Evolutionary conservation across 441 rosid species (phyloP).

Genomic region (Codiaeum variegatum): DNA sequence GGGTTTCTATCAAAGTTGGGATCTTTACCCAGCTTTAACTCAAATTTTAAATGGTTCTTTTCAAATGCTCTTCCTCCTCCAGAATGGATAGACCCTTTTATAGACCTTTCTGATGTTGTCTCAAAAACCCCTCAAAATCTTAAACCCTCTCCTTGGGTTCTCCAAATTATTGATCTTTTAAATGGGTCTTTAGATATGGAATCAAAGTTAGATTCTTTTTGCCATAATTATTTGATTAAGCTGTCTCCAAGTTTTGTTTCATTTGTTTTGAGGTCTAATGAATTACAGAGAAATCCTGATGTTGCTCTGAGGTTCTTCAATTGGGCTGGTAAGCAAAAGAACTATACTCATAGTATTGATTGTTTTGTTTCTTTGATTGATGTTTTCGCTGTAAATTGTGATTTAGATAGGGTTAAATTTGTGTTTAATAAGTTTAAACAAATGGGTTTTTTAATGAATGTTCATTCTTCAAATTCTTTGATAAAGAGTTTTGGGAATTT

Average conservation of each 20-base stretch:
- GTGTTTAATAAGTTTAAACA: slow-evolving; percentile 37
- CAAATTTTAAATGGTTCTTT: slow-evolving; percentile 36
- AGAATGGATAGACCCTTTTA: slow-evolving; percentile 77
- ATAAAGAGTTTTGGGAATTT: slow-evolving; percentile 60
- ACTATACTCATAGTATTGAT: slow-evolving; percentile 56
- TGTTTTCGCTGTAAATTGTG: slow-evolving; percentile 44
- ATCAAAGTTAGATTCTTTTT: slow-evolving; percentile 48
- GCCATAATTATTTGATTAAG: slow-evolving; percentile 52
- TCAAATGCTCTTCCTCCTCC: slow-evolving; percentile 56
- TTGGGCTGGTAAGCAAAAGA: slow-evolving; percentile 72
- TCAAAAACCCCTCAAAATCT: slow-evolving; percentile 32
- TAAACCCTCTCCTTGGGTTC: slow-evolving; percentile 70
- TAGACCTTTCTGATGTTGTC: slow-evolving; percentile 60
- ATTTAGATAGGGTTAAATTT: slow-evolving; percentile 41
- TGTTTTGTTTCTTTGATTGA: slow-evolving; percentile 63
- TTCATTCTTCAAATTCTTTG: slow-evolving; percentile 39
- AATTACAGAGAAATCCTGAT: slow-evolving; percentile 36
- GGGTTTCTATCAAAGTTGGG: slow-evolving; percentile 21
- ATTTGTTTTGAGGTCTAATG: slow-evolving; percentile 44
- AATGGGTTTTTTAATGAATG: slow-evolving; percentile 41
- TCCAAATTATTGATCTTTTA: slow-evolving; percentile 48
- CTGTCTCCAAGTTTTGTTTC: slow-evolving; percentile 64
- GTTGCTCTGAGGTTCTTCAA: slow-evolving; percentile 60
- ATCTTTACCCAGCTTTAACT: slow-evolving; percentile 14
- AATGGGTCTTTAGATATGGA: slow-evolving; percentile 67